phyloP scores from a whole-genome alignment of 257 asterid genomes.

The Pogostemon cablin region DNA sequence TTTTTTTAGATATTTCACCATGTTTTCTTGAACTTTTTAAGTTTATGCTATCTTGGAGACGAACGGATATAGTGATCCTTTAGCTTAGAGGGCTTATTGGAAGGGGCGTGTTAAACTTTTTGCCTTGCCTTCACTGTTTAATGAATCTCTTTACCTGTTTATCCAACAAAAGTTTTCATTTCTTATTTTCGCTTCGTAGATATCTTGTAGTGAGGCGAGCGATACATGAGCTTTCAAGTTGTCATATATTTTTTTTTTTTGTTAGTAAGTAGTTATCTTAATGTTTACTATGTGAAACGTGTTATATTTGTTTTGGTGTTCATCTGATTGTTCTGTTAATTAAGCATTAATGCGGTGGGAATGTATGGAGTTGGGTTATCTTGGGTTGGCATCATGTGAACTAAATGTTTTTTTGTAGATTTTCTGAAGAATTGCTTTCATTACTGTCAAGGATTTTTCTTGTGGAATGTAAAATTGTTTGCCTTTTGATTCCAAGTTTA shows the following conservation, averaged over 20 bases:
- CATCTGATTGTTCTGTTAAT: neutral
- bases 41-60: conserved; percentile 7
- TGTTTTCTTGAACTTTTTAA: neutral
- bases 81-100: neutral
- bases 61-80: neutral
- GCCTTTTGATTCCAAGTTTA: too few relatives aligned
- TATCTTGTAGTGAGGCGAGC: neutral
- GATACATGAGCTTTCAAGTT: neutral
- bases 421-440: too few relatives aligned
- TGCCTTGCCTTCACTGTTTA: neutral
- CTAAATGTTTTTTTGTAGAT: too few relatives aligned
- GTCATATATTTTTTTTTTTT: neutral
- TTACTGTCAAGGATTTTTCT: too few relatives aligned
- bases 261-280: neutral
- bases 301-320: neutral
- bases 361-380: too few relatives aligned
- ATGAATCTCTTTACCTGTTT: neutral
- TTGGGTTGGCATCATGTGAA: too few relatives aligned
- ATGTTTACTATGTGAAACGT: too few relatives aligned
- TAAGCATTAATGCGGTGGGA: too few relatives aligned
- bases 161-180: neutral
- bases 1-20: neutral
- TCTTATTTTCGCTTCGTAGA: neutral
- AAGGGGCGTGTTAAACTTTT: neutral
- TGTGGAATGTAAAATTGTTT: too few relatives aligned